Conservation (phyloP, 495 filamentous ascomycete genomes). For the Xylaria bambusicola region DNA sequence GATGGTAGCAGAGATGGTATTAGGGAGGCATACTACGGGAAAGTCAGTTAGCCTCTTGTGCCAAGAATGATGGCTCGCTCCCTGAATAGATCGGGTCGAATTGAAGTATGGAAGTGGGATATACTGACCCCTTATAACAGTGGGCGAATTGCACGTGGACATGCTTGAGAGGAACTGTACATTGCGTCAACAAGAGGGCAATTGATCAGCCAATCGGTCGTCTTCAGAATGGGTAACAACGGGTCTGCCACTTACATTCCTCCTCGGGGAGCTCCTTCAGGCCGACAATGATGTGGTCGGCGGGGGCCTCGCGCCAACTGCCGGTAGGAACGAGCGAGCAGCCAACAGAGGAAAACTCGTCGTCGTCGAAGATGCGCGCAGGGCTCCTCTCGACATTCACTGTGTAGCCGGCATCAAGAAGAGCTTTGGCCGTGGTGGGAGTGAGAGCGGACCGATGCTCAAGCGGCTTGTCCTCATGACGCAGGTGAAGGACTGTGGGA, state of each 20-base stretch:
- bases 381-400: slow-evolving; percentile 81
- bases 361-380: slow-evolving; percentile 82
- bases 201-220: slow-evolving; percentile 13
- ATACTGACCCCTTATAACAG: slow-evolving; percentile 23
- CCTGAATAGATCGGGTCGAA: too few species aligned
- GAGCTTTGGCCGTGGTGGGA: slow-evolving; percentile 68
- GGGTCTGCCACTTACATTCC: slow-evolving; percentile 61
- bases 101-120: too few species aligned
- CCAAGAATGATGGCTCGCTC: too few species aligned
- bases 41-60: too few species aligned
- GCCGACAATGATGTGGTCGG: slow-evolving; percentile 82
- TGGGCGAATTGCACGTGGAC: slow-evolving; percentile 83
- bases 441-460: slow-evolving; percentile 59
- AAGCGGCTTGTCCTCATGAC: slow-evolving; percentile 56
- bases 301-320: slow-evolving; percentile 75
- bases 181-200: background rate
- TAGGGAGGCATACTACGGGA: too few species aligned
- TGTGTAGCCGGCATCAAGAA: slow-evolving; percentile 80
- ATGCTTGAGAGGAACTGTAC: slow-evolving; percentile 75
- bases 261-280: slow-evolving; percentile 94
- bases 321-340: slow-evolving; percentile 78
- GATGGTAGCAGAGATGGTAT: too few species aligned
- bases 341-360: slow-evolving; percentile 63
- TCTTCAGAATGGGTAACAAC: too few species aligned
- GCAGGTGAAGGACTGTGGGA: slow-evolving; percentile 47